Conservation (phyloP, 176 grass and related monocot genomes). For the Oryza coarctata region DNA sequence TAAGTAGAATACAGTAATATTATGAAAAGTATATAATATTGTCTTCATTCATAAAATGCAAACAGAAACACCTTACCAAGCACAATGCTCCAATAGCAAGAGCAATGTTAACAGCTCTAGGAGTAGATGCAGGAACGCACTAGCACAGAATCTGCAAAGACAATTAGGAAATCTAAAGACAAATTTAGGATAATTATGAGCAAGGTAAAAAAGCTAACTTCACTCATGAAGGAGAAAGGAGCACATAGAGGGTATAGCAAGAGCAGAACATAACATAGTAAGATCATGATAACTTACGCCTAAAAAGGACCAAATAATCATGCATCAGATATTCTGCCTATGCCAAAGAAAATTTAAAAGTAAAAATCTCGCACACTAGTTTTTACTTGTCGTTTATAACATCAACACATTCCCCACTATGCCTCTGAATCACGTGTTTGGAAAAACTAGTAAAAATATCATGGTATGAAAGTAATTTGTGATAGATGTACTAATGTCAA, state of each 20-base stretch:
- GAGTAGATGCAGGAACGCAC: conserved; percentile 51
- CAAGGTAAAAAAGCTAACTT: conserved; percentile 24
- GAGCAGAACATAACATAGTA: conserved; percentile 1
- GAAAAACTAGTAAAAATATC: not conserved
- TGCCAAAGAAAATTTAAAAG: conserved; percentile 3
- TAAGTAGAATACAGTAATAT: conserved; percentile 10
- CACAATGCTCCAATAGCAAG: conserved; percentile 88
- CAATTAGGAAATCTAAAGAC: conserved; percentile 37
- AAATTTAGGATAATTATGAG: not conserved
- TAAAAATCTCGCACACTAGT: not conserved
- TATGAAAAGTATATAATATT: not conserved
- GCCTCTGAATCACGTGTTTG: not conserved
- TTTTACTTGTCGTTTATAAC: not conserved
- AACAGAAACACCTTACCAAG: conserved; percentile 61
- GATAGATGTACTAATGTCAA: not conserved
- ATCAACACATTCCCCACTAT: not conserved
- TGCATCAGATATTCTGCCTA: conserved; percentile 17
- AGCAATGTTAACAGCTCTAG: conserved; percentile 73
- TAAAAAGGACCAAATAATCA: conserved; percentile 11
- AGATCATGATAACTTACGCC: not conserved
- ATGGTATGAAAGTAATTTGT: not conserved
- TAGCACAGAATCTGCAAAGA: conserved; percentile 66
- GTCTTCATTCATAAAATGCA: conserved; percentile 15
- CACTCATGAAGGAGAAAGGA: conserved; percentile 12
- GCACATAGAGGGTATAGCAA: not conserved